Conservation (phyloP, 192 early-diverging fungal species). For the Umbelopsis isabellina region DNA sequence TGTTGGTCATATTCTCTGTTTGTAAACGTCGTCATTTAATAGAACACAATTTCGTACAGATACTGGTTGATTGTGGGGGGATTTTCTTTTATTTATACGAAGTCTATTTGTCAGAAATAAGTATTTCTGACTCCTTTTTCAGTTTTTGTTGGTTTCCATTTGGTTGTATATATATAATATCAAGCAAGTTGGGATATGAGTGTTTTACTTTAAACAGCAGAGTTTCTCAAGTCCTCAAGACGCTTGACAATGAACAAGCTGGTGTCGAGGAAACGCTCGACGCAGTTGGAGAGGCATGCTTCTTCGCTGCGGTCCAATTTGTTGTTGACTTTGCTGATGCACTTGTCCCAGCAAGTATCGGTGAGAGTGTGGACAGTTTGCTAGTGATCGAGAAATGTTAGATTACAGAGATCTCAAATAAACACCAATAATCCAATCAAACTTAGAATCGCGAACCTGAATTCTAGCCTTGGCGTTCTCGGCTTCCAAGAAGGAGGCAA, state of each 20-base stretch:
- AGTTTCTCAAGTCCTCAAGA: conserved; percentile 47
- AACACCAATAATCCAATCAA: background rate
- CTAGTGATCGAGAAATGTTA: background rate
- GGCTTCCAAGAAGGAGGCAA: conserved; percentile 42
- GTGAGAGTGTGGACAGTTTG: conserved; percentile 49
- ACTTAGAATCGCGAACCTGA: conserved; percentile 12
- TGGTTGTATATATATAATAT: background rate
- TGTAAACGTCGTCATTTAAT: background rate
- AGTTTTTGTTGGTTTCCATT: background rate
- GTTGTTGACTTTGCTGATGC: conserved; percentile 49
- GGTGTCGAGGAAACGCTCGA: conserved; percentile 70
- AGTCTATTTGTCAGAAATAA: conserved; percentile 3
- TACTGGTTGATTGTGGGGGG: background rate
- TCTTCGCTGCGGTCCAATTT: conserved; percentile 56
- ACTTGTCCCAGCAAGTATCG: conserved; percentile 56
- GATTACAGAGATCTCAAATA: background rate
- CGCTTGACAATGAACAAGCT: conserved; percentile 62
- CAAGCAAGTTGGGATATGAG: background rate
- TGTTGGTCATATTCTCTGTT: background rate
- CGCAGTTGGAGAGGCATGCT: conserved; percentile 71
- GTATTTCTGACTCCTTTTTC: conserved; percentile 1
- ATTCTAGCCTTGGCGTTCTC: conserved; percentile 49
- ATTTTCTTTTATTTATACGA: conserved; percentile 15
- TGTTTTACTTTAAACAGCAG: conserved; percentile 31
- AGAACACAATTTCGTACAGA: background rate